A percentile compares a stretch with the other conserved stretches of the same genome.
Evolutionary conservation across 768 basidiomycete genomes (phyloP).

Genomic region (Xerocomellus chrysenteron): DNA sequence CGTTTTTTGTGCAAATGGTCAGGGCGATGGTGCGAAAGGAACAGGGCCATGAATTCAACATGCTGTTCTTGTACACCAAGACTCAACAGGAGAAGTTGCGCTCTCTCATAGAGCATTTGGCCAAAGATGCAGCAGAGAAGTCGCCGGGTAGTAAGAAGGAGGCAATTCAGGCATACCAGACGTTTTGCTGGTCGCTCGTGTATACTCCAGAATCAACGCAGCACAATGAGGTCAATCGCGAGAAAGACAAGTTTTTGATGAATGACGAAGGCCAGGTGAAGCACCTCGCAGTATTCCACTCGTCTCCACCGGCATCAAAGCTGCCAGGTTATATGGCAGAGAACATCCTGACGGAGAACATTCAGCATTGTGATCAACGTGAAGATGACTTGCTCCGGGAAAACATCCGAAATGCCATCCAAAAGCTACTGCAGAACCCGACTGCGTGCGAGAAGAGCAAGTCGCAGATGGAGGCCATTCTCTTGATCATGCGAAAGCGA

Average conservation of each 20-base stretch:
- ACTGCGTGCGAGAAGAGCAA: too few relatives aligned
- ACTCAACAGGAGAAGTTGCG: not conserved
- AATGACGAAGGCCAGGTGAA: not conserved
- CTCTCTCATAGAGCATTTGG: not conserved
- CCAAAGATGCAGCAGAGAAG: not conserved
- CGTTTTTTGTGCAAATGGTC: not conserved
- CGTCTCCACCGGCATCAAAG: not conserved
- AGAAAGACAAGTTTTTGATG: not conserved
- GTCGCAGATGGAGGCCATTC: conserved; percentile 2
- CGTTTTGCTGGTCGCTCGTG: not conserved
- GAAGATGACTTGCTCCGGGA: too few relatives aligned
- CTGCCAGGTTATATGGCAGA: not conserved
- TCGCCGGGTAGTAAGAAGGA: not conserved
- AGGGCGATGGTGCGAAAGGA: not conserved
- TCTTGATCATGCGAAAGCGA: not conserved
- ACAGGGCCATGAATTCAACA: not conserved
- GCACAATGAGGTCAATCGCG: not conserved
- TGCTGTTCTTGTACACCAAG: not conserved
- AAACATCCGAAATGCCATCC: too few relatives aligned
- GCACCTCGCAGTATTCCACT: not conserved
- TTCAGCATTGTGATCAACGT: not conserved
- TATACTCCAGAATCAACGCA: not conserved
- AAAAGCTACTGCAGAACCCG: too few relatives aligned
- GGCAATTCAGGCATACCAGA: not conserved
- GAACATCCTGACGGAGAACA: not conserved